These are phyloP conservation scores for Trichosanthes truncata DNA, from an alignment of 306 rosid species.

Conservation along the genomic window DNA sequence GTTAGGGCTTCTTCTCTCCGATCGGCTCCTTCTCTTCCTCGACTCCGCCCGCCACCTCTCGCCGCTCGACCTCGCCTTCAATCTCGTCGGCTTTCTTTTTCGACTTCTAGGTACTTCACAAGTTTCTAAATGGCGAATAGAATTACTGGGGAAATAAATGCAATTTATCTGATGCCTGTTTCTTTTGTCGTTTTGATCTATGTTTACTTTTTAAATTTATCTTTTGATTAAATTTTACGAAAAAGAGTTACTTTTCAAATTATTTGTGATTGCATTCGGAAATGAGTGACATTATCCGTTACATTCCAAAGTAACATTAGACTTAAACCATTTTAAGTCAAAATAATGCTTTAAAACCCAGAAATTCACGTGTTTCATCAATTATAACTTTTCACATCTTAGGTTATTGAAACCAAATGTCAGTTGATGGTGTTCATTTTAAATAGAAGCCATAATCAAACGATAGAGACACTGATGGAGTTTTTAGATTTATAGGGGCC, in stretches of 20 bases:
- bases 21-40: slow-evolving; percentile 45
- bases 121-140: neutral
- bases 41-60: slow-evolving; percentile 46
- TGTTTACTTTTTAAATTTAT: neutral
- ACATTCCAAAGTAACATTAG: neutral
- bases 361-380: neutral
- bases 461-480: neutral
- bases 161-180: neutral
- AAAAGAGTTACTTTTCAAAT: neutral
- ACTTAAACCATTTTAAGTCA: neutral
- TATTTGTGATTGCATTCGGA: neutral
- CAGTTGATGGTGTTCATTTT: neutral
- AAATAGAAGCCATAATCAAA: neutral
- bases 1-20: slow-evolving; percentile 62
- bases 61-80: slow-evolving; percentile 62
- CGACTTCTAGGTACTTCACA: slow-evolving; percentile 43
- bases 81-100: slow-evolving; percentile 58
- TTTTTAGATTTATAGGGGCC: neutral
- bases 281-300: neutral
- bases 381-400: neutral
- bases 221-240: neutral
- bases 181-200: neutral
- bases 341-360: neutral
- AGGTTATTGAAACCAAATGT: neutral
- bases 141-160: neutral